phyloP scores from a whole-genome alignment of 345 rosid genomes.

The Salix dunnii region DNA sequence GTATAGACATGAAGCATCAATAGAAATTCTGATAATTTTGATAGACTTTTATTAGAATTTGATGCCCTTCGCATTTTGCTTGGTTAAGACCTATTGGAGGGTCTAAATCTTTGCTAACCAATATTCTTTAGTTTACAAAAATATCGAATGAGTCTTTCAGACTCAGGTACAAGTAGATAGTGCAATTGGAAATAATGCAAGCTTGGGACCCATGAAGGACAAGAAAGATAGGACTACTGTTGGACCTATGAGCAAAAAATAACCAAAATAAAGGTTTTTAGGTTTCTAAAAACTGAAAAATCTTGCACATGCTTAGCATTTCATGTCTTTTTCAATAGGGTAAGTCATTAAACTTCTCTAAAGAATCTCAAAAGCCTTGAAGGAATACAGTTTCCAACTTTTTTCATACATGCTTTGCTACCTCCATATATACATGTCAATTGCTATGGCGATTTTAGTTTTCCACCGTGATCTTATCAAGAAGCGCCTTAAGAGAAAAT shows the following conservation, averaged over 20 bases:
- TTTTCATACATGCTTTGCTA: neutral
- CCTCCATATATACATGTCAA: neutral
- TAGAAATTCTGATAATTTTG: neutral
- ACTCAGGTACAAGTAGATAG: neutral
- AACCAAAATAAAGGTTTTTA: neutral
- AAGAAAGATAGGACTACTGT: neutral
- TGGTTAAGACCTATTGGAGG: neutral
- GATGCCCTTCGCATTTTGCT: neutral
- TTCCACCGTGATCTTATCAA: neutral
- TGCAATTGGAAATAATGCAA: neutral
- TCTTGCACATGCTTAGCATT: neutral
- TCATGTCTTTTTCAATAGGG: neutral
- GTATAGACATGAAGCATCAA: neutral
- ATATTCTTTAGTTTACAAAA: neutral
- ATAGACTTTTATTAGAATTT: neutral
- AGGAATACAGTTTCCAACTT: neutral
- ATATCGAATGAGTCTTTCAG: neutral
- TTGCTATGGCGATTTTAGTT: neutral
- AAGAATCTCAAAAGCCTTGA: neutral
- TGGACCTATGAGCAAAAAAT: neutral
- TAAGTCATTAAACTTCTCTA: neutral
- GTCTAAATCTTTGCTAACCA: neutral
- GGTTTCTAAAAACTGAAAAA: neutral
- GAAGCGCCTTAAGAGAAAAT: neutral
- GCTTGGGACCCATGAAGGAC: neutral